phyloP scores from a whole-genome alignment of 345 rosid species.

The Alliaria petiolata region DNA sequence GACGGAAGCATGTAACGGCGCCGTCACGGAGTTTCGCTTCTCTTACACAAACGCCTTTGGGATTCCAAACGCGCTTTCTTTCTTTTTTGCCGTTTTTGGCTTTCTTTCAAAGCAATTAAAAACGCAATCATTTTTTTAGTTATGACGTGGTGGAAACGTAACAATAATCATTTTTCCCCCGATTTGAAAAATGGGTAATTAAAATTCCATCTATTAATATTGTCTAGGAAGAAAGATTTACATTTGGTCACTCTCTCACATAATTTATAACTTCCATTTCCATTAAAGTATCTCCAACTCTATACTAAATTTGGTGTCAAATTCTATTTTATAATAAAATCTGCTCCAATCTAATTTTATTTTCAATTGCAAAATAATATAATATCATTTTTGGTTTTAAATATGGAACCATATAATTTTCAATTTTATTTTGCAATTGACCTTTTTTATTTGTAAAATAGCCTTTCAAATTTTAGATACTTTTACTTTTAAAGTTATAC shows the following conservation, averaged over 20 bases:
- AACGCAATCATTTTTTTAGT: conserved; percentile 15
- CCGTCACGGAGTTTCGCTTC: conserved; percentile 25
- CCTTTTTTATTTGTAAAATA: too few relatives aligned
- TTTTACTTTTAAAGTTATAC: too few relatives aligned
- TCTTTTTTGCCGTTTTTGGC: conserved; percentile 5
- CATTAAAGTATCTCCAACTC: too few relatives aligned
- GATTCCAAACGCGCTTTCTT: conserved; percentile 15
- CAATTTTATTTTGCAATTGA: too few relatives aligned
- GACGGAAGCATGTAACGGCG: conserved; percentile 25
- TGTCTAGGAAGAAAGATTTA: not conserved
- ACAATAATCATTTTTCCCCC: not conserved
- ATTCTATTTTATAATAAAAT: too few relatives aligned
- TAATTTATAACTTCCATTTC: too few relatives aligned
- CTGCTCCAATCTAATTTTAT: too few relatives aligned
- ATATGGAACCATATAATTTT: too few relatives aligned
- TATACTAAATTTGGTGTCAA: too few relatives aligned
- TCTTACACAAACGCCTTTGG: conserved; percentile 16
- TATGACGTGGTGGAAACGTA: conserved; percentile 20
- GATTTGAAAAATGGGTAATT: not conserved
- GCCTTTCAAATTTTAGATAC: too few relatives aligned
- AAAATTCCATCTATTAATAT: not conserved
- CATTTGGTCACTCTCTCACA: not conserved
- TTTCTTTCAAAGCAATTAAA: conserved; percentile 9
- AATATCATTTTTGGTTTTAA: too few relatives aligned
- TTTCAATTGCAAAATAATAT: too few relatives aligned